phyloP scores from a whole-genome alignment of 768 basidiomycete genomes.

The Suillus placidus region DNA sequence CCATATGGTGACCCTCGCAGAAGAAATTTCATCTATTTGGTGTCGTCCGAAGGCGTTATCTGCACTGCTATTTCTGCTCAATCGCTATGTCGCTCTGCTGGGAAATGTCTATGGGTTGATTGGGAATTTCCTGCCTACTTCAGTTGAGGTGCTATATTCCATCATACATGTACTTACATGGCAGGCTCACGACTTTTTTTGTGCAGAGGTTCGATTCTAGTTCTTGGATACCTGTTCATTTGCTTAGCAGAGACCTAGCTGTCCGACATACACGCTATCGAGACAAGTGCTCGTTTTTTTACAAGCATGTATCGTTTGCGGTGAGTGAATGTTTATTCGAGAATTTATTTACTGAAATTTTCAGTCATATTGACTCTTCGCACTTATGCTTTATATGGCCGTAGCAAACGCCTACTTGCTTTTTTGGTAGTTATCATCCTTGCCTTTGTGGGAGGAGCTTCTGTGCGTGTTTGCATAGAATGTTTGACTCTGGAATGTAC shows the following conservation, averaged over 20 bases:
- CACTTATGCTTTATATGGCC: background rate
- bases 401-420: background rate
- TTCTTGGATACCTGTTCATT: background rate
- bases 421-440: background rate
- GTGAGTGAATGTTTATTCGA: background rate
- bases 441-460: background rate
- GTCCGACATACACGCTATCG: background rate
- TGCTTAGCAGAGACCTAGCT: background rate
- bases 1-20: background rate
- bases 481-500: background rate
- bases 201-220: background rate
- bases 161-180: background rate
- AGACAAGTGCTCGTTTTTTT: background rate
- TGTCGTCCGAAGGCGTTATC: background rate
- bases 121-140: background rate
- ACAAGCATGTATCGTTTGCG: background rate
- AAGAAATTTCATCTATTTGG: background rate
- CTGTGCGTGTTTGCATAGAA: background rate
- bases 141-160: background rate
- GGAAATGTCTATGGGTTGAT: background rate
- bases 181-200: background rate
- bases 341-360: background rate
- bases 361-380: constrained; percentile 3
- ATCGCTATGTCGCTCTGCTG: background rate
- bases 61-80: background rate